phyloP scores from a whole-genome alignment of 169 alveolate species.

The Plasmodium cynomolgi region DNA sequence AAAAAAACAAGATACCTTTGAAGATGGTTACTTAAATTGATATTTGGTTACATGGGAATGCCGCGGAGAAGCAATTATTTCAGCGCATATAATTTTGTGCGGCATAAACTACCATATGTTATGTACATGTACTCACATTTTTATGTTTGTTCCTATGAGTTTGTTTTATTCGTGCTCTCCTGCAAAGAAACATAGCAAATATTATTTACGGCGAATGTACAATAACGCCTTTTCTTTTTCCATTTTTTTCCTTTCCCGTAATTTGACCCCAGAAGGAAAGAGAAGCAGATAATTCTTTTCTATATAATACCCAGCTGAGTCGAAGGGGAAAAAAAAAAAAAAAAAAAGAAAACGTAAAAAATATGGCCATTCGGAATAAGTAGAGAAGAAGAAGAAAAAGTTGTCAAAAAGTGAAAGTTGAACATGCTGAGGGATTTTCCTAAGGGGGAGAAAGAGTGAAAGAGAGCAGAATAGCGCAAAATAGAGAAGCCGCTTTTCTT shows the following conservation, averaged over 20 bases:
- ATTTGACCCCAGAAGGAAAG: not conserved
- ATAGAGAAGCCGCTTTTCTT: not conserved
- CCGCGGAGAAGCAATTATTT: not conserved
- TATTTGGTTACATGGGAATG: conserved; percentile 4
- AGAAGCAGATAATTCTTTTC: not conserved
- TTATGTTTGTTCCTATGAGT: not conserved
- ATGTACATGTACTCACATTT: not conserved
- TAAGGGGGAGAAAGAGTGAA: not conserved
- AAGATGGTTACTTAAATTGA: not conserved
- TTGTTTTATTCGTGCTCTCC: not conserved
- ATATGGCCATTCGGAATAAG: not conserved
- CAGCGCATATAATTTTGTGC: not conserved
- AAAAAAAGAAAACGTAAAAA: not conserved
- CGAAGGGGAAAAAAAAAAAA: not conserved
- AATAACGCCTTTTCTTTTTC: not conserved
- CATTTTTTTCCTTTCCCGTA: not conserved
- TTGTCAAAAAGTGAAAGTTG: not conserved
- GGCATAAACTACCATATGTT: not conserved
- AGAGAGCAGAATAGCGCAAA: not conserved
- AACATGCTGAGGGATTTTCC: not conserved
- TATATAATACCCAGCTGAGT: not conserved
- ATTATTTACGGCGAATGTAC: not conserved
- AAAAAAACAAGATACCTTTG: not conserved
- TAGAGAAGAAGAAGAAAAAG: not conserved
- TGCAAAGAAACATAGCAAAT: not conserved